Evolutionary conservation across 2,329 filamentous ascomycete genomes (phyloP).

Genomic region (Leptographium lundbergii): DNA sequence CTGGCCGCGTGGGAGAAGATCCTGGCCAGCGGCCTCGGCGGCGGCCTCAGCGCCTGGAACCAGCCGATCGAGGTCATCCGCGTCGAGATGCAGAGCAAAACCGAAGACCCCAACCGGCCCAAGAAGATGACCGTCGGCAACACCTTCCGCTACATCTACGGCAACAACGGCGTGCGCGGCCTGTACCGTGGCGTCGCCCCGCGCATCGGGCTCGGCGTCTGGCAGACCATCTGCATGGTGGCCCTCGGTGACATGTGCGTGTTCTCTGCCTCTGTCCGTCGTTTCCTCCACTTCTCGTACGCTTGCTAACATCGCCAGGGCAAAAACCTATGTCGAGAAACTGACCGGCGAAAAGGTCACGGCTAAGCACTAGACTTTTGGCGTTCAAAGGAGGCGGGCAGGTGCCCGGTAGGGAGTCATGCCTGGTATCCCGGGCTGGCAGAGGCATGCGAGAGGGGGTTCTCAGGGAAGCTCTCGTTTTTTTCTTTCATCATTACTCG

Average conservation of each 20-base stretch:
- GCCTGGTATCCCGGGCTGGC: background rate
- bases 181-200: conserved; percentile 93
- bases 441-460: background rate
- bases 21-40: conserved; percentile 71
- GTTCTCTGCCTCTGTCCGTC: conserved; percentile 3
- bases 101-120: conserved; percentile 88
- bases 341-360: conserved; percentile 51
- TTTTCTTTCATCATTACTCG: background rate
- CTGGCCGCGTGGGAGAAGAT: conserved; percentile 79
- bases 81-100: conserved; percentile 99
- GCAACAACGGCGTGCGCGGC: conserved; percentile 75
- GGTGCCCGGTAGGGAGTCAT: background rate
- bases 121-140: conserved; percentile 98
- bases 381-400: background rate
- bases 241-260: conserved; percentile 91
- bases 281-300: background rate
- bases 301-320: conserved; percentile 31
- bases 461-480: background rate
- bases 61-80: conserved; percentile 99
- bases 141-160: conserved; percentile 77
- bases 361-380: conserved; percentile 46
- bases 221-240: conserved; percentile 99
- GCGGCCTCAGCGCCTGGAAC: conserved; percentile 95
- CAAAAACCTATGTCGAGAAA: conserved; percentile 55
- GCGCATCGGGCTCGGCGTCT: conserved; percentile 87